Conservation (phyloP, 805 yeast genomes). For the Hanseniaspora lachancei region DNA sequence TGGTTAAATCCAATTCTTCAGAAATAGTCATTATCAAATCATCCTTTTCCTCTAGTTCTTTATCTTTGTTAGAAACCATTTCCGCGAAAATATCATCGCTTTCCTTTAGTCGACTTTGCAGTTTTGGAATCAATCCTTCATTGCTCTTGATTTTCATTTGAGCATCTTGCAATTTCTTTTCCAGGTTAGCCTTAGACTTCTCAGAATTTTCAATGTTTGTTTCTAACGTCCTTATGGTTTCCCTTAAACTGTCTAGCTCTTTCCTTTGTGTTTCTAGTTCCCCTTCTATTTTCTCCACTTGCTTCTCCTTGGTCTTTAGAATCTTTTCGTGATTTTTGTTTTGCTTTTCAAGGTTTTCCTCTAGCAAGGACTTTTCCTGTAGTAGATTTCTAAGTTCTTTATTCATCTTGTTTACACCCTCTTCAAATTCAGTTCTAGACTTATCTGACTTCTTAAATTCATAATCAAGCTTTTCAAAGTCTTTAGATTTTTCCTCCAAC, state of each 20-base stretch:
- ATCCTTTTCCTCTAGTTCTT: conserved; percentile 11
- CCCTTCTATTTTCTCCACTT: conserved; percentile 17
- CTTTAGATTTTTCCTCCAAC: conserved; percentile 14
- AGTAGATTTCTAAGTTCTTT: conserved; percentile 61
- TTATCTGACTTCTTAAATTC: conserved; percentile 21
- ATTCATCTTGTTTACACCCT: conserved; percentile 82
- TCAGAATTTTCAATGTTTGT: conserved; percentile 18
- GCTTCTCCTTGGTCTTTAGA: conserved; percentile 19
- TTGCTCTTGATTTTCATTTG: conserved; percentile 23
- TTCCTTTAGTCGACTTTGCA: conserved; percentile 35
- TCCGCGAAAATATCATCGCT: conserved; percentile 24
- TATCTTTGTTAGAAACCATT: not conserved
- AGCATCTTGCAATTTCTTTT: conserved; percentile 21
- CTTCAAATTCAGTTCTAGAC: conserved; percentile 56
- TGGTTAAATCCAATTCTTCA: conserved; percentile 10
- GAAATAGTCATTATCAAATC: conserved; percentile 12
- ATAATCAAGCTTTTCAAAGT: conserved; percentile 19
- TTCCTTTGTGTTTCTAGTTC: conserved; percentile 15
- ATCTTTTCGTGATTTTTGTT: conserved; percentile 35
- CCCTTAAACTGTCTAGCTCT: not conserved
- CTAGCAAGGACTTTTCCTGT: conserved; percentile 43
- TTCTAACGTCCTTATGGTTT: conserved; percentile 19
- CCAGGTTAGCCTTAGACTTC: conserved; percentile 18
- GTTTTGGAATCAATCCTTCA: conserved; percentile 29
- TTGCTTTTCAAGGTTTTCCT: conserved; percentile 30